Percentiles rank a stretch among this genome's conserved stretches.
phyloP scores from a whole-genome alignment of 768 basidiomycete species.

The Boletus tylopilopsis region DNA sequence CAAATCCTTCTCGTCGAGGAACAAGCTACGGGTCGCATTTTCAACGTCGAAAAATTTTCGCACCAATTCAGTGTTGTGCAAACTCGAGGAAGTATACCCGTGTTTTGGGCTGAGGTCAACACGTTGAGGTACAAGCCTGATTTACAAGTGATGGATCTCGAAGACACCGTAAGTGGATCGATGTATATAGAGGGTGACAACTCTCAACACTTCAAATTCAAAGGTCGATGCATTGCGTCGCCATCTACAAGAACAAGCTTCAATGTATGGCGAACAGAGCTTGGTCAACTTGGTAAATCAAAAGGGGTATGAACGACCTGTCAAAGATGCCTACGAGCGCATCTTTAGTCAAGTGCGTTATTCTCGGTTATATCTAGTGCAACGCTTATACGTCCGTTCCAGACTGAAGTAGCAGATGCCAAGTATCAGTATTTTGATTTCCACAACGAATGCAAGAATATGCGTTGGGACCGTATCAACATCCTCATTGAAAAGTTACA shows the following conservation, averaged over 20 bases:
- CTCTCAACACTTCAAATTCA: slow-evolving; percentile 3
- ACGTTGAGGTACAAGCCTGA: slow-evolving; percentile 96
- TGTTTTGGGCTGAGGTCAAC: slow-evolving; percentile 97
- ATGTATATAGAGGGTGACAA: not conserved
- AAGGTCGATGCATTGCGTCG: slow-evolving; percentile 67
- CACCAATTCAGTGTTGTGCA: slow-evolving; percentile 85
- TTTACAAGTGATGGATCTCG: slow-evolving; percentile 90
- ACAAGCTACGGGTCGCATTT: slow-evolving; percentile 39
- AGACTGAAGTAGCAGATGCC: slow-evolving; percentile 65
- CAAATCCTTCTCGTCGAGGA: slow-evolving; percentile 82
- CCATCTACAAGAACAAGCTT: slow-evolving; percentile 73
- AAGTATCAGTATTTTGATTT: slow-evolving; percentile 97
- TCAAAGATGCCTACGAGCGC: slow-evolving; percentile 94
- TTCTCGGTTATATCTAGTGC: not conserved
- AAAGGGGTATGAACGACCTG: slow-evolving; percentile 85
- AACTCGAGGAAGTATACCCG: slow-evolving; percentile 87
- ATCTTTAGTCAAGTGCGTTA: slow-evolving; percentile 56
- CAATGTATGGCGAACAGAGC: slow-evolving; percentile 71
- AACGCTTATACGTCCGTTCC: not conserved
- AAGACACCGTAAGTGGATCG: slow-evolving; percentile 65
- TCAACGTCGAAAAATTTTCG: slow-evolving; percentile 45
- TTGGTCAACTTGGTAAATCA: slow-evolving; percentile 93
- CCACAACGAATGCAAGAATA: slow-evolving; percentile 89
- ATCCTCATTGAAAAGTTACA: slow-evolving; percentile 74
- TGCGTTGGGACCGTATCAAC: slow-evolving; percentile 93